Conservation (phyloP, 352 stramenopile genomes). For the Pythium myriotylum region DNA sequence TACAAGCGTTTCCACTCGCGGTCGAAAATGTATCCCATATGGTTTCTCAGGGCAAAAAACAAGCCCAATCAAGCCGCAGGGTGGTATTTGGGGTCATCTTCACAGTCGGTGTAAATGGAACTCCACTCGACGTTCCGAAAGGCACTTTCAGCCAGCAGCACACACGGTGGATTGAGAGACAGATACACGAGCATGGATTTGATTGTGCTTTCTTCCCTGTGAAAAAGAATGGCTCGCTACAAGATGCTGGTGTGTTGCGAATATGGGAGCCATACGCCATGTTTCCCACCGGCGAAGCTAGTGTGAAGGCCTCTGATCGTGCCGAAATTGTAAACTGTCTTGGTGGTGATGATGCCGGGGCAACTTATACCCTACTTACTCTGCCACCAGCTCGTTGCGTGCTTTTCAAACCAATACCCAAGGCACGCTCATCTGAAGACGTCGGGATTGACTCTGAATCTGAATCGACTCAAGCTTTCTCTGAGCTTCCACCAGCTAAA, state of each 20-base stretch:
- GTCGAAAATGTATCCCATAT: constrained; percentile 12
- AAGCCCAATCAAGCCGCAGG: neutral
- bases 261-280: constrained; percentile 54
- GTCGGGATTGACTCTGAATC: neutral
- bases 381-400: constrained; percentile 9
- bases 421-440: neutral
- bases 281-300: constrained; percentile 37
- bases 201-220: constrained; percentile 42
- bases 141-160: constrained; percentile 20
- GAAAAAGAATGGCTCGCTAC: constrained; percentile 28
- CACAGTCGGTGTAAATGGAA: constrained; percentile 19
- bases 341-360: neutral
- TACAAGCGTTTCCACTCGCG: constrained; percentile 11
- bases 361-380: neutral
- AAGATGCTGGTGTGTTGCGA: constrained; percentile 20
- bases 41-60: constrained; percentile 4
- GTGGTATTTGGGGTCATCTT: constrained; percentile 29
- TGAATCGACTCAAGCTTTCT: neutral
- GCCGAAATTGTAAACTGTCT: constrained; percentile 3
- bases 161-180: constrained; percentile 39
- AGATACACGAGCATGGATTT: constrained; percentile 45
- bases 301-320: constrained; percentile 2
- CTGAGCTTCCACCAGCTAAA: constrained; percentile 13
- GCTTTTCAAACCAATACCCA: neutral
- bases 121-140: constrained; percentile 18